These are phyloP conservation scores for Oryza longistaminata DNA, from an alignment of 176 grass and related monocot genomes.

Conservation along the genomic window DNA sequence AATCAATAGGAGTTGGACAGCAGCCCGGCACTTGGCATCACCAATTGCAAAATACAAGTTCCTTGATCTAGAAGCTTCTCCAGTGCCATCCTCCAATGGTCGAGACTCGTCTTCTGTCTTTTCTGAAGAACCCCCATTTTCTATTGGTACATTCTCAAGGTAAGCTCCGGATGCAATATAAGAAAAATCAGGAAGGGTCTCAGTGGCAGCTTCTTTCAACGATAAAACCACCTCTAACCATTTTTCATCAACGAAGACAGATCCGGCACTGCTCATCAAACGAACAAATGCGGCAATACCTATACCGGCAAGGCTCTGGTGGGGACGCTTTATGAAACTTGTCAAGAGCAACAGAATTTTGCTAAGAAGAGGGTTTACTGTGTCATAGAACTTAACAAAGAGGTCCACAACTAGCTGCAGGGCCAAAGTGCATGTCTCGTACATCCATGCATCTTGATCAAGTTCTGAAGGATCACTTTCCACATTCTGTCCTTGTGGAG, in stretches of 20 bases:
- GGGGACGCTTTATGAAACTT: slow-evolving; percentile 96
- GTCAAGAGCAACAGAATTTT: slow-evolving; percentile 92
- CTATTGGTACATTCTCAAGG: slow-evolving; percentile 57
- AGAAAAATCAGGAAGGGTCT: slow-evolving; percentile 91
- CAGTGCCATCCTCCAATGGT: slow-evolving; percentile 61
- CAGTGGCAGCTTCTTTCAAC: slow-evolving; percentile 86
- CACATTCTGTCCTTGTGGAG: slow-evolving; percentile 59
- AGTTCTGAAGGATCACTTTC: slow-evolving; percentile 70
- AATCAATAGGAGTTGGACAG: slow-evolving; percentile 97
- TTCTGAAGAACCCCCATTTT: slow-evolving; percentile 60
- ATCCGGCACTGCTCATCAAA: slow-evolving; percentile 95
- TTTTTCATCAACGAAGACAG: slow-evolving; percentile 88
- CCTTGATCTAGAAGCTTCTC: slow-evolving; percentile 68
- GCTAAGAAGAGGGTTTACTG: slow-evolving; percentile 84
- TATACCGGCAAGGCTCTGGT: slow-evolving; percentile 99
- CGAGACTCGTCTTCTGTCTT: slow-evolving; percentile 56
- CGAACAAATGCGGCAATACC: slow-evolving; percentile 98
- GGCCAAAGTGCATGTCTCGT: slow-evolving; percentile 95
- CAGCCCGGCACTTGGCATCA: slow-evolving; percentile 96
- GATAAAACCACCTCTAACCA: slow-evolving; percentile 85
- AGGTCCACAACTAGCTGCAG: slow-evolving; percentile 99
- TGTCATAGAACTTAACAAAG: slow-evolving; percentile 98
- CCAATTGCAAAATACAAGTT: slow-evolving; percentile 87
- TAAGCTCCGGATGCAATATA: slow-evolving; percentile 81
- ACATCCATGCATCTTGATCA: slow-evolving; percentile 98